Evolutionary conservation across 129 eudicot genomes (phyloP).

Genomic region (Helichrysum umbraculigerum): DNA sequence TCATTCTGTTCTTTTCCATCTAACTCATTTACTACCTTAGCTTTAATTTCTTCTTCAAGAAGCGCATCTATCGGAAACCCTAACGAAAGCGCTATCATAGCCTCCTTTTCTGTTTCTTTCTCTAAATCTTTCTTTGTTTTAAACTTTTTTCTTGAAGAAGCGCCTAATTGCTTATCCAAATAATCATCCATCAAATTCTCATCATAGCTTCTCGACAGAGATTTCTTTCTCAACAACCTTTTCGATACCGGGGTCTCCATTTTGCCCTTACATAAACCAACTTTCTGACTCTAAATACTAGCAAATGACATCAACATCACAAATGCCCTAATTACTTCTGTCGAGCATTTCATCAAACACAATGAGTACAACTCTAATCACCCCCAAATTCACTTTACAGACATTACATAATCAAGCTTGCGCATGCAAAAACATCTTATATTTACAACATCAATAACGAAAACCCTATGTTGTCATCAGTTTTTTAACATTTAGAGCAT

Average conservation of each 20-base stretch:
- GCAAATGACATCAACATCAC: background rate
- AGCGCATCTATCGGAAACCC: conserved; percentile 79
- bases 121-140: conserved; percentile 66
- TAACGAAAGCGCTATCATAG: conserved; percentile 85
- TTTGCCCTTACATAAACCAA: conserved; percentile 6
- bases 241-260: conserved; percentile 43
- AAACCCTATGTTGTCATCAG: background rate
- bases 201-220: conserved; percentile 54
- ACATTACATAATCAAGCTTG: background rate
- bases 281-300: background rate
- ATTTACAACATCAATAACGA: background rate
- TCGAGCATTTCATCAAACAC: conserved; percentile 23
- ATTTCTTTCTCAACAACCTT: conserved; percentile 69
- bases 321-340: background rate
- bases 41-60: conserved; percentile 70
- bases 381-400: background rate
- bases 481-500: conserved; percentile 7
- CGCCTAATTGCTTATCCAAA: conserved; percentile 67
- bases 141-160: conserved; percentile 48
- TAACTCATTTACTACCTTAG: conserved; percentile 66
- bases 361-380: conserved; percentile 17
- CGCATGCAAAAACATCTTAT: conserved; percentile 1
- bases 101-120: conserved; percentile 85
- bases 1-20: conserved; percentile 85
- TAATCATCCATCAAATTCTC: conserved; percentile 86